Percentiles rank a stretch among this genome's conserved stretches.
These are phyloP conservation scores for Cystobasidium pallidum DNA, from an alignment of 1,284 basidiomycete genomes.

Conservation along the genomic window DNA sequence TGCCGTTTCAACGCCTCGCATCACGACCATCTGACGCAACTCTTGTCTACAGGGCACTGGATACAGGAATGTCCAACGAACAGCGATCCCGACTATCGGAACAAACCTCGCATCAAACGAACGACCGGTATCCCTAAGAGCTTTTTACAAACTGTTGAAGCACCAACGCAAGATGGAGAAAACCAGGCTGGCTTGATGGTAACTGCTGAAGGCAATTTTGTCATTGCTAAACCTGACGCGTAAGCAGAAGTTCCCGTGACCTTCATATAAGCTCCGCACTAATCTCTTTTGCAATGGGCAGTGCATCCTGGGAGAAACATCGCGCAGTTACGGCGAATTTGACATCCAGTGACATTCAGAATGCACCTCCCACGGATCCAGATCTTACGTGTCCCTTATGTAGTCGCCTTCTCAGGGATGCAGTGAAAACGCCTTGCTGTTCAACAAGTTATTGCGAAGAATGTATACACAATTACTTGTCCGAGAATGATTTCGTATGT, in stretches of 20 bases:
- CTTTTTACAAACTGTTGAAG: constrained; percentile 94
- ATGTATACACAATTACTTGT: constrained; percentile 84
- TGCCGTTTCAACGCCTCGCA: neutral
- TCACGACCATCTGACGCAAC: neutral
- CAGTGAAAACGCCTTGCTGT: constrained; percentile 89
- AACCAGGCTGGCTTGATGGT: constrained; percentile 81
- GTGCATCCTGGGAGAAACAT: constrained; percentile 90
- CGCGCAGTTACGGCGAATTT: constrained; percentile 73
- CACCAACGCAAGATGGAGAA: constrained; percentile 60
- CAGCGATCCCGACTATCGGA: constrained; percentile 90
- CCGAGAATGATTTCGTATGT: constrained; percentile 90
- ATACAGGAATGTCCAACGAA: constrained; percentile 99
- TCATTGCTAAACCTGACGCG: constrained; percentile 90
- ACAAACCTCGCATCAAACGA: constrained; percentile 91
- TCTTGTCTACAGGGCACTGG: constrained; percentile 79
- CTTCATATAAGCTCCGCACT: neutral
- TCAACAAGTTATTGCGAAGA: constrained; percentile 88
- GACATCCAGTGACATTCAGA: constrained; percentile 81
- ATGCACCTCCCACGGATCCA: constrained; percentile 72
- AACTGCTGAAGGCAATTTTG: constrained; percentile 93
- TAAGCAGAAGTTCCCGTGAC: constrained; percentile 60
- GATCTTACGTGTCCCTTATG: constrained; percentile 83
- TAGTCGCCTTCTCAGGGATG: constrained; percentile 83
- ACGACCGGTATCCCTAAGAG: constrained; percentile 92
- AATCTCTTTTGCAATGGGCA: constrained; percentile 55